Percentiles rank a stretch among this genome's conserved stretches.
Evolutionary conservation across 768 basidiomycete species (phyloP).

Genomic region (Boletellus sp.): DNA sequence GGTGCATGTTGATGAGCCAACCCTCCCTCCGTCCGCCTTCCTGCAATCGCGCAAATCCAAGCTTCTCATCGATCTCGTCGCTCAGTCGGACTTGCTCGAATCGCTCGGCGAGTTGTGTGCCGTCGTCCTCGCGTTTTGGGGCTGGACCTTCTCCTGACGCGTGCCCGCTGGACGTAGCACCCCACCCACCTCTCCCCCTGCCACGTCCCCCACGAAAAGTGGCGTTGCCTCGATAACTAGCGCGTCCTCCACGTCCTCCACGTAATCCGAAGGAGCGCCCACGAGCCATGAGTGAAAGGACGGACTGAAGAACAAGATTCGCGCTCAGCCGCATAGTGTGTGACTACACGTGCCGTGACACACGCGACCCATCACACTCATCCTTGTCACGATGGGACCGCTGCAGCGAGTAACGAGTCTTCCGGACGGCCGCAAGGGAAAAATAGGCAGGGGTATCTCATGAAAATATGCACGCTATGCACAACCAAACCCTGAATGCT

Average conservation of each 20-base stretch:
- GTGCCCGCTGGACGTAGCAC: conserved; percentile 29
- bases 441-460: conserved; percentile 25
- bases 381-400: conserved; percentile 1
- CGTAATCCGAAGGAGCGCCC: conserved; percentile 53
- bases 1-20: conserved; percentile 99
- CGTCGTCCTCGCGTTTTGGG: conserved; percentile 82
- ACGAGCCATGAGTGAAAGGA: conserved; percentile 34
- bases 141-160: conserved; percentile 44
- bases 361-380: conserved; percentile 23
- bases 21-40: conserved; percentile 79
- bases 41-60: conserved; percentile 80
- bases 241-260: conserved; percentile 42
- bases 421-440: neutral
- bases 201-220: conserved; percentile 48
- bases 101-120: conserved; percentile 77
- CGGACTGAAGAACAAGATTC: neutral
- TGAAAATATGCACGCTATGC: conserved; percentile 15
- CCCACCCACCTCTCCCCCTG: conserved; percentile 39
- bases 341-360: conserved; percentile 23
- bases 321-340: conserved; percentile 1
- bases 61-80: conserved; percentile 91
- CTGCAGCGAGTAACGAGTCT: too few relatives aligned
- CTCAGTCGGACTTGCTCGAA: conserved; percentile 73
- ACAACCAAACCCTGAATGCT: conserved; percentile 5
- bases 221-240: conserved; percentile 26